Evolutionary conservation across 2,329 filamentous ascomycete genomes (phyloP).

Genomic region (Ophiostoma tasmaniense): DNA sequence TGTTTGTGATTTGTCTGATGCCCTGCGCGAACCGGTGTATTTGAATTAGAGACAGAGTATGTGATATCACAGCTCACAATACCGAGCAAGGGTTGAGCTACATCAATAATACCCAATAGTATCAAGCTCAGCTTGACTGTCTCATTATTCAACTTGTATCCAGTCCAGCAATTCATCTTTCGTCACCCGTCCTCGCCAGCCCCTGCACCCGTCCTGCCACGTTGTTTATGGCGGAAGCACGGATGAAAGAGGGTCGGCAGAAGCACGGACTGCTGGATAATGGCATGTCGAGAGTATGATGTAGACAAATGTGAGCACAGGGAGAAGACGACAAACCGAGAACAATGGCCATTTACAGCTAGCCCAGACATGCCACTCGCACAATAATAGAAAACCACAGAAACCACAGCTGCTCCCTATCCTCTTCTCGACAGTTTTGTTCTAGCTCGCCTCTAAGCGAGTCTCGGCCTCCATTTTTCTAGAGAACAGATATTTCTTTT

Average conservation of each 20-base stretch:
- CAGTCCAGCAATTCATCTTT: neutral
- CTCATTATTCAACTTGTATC: neutral
- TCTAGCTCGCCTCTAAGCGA: neutral
- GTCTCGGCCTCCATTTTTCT: neutral
- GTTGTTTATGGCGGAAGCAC: conserved; percentile 2
- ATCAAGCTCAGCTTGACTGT: neutral
- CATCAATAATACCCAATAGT: neutral
- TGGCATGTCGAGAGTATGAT: neutral
- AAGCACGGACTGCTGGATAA: neutral
- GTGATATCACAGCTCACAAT: no score
- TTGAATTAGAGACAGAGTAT: no score
- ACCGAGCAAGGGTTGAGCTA: neutral
- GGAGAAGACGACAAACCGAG: neutral
- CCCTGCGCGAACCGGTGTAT: neutral
- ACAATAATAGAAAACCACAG: neutral
- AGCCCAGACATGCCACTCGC: neutral
- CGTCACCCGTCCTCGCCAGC: neutral
- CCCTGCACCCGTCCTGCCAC: neutral
- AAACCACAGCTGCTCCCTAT: neutral
- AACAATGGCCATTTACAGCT: neutral
- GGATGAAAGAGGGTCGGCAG: neutral
- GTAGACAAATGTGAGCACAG: neutral
- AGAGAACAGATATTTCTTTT: neutral
- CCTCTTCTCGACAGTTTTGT: neutral
- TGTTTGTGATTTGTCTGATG: no score